phyloP scores from a whole-genome alignment of 768 basidiomycete species.

The Tylopilus plumbeoviolaceoides region DNA sequence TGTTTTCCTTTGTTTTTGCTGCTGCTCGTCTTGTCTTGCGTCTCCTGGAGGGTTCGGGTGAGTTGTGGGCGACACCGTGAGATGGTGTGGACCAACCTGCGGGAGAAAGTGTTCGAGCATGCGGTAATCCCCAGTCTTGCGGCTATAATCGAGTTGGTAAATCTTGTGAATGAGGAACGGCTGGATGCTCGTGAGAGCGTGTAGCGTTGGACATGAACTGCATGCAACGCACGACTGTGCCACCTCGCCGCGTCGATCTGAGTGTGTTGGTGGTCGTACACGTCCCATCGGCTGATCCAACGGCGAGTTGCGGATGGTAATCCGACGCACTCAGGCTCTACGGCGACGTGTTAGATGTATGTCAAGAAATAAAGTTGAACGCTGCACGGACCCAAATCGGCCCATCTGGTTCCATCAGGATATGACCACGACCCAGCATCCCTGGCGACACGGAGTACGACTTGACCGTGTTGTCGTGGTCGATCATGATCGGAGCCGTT shows the following conservation, averaged over 20 bases:
- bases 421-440: conserved; percentile 71
- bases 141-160: conserved; percentile 85
- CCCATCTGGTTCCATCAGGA: conserved; percentile 68
- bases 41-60: conserved; percentile 38
- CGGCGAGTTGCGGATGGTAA: conserved; percentile 81
- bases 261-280: conserved; percentile 72
- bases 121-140: conserved; percentile 66
- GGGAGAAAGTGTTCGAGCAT: conserved; percentile 89
- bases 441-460: conserved; percentile 66
- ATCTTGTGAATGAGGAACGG: conserved; percentile 77
- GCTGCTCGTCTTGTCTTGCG: conserved; percentile 34
- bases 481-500: conserved; percentile 71
- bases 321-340: conserved; percentile 76
- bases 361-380: background rate
- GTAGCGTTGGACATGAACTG: background rate
- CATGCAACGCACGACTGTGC: conserved; percentile 54
- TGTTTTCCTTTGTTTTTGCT: conserved; percentile 35
- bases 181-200: conserved; percentile 32
- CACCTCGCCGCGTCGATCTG: conserved; percentile 63
- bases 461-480: conserved; percentile 80
- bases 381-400: conserved; percentile 72
- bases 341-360: background rate
- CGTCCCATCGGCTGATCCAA: conserved; percentile 80
- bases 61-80: background rate
- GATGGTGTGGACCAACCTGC: conserved; percentile 39